Base-by-base conservation (phyloP, 163 green algal genomes). In the Scenedesmus sp. region DNA sequence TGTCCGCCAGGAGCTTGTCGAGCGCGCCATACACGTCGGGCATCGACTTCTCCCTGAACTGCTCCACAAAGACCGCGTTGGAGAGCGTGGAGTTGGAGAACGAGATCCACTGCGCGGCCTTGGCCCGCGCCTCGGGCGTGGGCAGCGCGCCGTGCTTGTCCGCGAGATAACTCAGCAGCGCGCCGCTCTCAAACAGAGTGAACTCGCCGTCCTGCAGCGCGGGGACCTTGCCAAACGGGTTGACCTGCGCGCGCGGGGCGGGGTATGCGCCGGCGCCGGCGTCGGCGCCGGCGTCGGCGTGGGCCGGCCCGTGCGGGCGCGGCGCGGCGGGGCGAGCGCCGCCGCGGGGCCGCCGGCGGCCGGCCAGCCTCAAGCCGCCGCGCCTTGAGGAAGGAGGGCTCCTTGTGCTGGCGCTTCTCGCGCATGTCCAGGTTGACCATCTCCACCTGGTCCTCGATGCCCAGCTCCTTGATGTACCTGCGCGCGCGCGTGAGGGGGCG, bases 71-170 rank as follows among this genome's bases (percentile, higher is more conserved):
- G 10, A 75, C 51, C 3, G 58, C 42, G 24, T 67, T 69, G 2
- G 70, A 77, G 10, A 91, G 63, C 13, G 81, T 88, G 22, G 78
- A 84, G 85, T 93, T 91, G 73, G 89, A 87, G 53, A 87, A 93
- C 26, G 91, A 77, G 1, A 87, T 77, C 89, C 89, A 93, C 82
- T 87, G 83, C 0, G 70, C 66, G 0, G 83, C 83, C 4, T 69
- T 71, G 17, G 77, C 86, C 69, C 83, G 81, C 29, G 72, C 36
- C 29, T 74, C 29, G 18, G 66, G 50, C 5, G 51, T 85, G 5
- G 45, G 11, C 13, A 80, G 22, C n/a, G 74, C 14, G 33, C 71
- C 71, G 53, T 70, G 81, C 56, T 85, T 85, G 4, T 87, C 83
- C 0, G 78, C 83, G 18, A 87, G 45, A 65, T 87, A 87, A 3